These are phyloP conservation scores for Galerina marginata DNA, from an alignment of 768 basidiomycete species.

Conservation along the genomic window DNA sequence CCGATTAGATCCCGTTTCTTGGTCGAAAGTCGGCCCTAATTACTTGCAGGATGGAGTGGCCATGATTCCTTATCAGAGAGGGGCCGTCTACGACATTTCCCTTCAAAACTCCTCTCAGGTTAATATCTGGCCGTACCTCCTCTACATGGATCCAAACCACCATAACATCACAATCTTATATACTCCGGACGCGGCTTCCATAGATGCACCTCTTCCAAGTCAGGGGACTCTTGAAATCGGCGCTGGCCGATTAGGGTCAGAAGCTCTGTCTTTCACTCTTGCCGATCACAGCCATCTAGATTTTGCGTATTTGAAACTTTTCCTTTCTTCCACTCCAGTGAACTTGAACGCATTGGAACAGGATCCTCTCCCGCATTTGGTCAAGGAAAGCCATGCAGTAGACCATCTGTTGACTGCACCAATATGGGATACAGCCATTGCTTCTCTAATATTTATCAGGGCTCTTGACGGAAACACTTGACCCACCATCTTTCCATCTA, in stretches of 20 bases:
- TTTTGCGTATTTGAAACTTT: slow-evolving; percentile 61
- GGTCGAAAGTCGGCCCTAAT: slow-evolving; percentile 49
- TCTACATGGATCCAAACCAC: slow-evolving; percentile 62
- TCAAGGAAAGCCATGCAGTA: background rate
- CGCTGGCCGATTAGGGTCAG: slow-evolving; percentile 47
- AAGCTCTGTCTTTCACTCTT: slow-evolving; percentile 52
- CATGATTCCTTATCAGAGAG: slow-evolving; percentile 47
- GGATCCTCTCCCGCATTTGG: slow-evolving; percentile 25
- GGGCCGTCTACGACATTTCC: slow-evolving; percentile 51
- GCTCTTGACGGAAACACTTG: background rate
- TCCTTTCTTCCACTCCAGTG: slow-evolving; percentile 57
- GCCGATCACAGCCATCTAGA: slow-evolving; percentile 41
- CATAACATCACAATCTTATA: slow-evolving; percentile 62
- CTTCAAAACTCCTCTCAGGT: slow-evolving; percentile 54
- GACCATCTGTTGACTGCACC: background rate
- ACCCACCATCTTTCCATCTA: no score
- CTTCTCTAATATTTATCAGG: slow-evolving; percentile 31
- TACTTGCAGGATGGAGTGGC: slow-evolving; percentile 53
- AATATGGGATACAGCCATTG: slow-evolving; percentile 37
- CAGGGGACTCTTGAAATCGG: slow-evolving; percentile 45
- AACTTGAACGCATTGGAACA: slow-evolving; percentile 57
- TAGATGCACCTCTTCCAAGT: slow-evolving; percentile 49
- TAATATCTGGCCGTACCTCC: slow-evolving; percentile 68
- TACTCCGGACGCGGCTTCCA: slow-evolving; percentile 46
- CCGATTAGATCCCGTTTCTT: slow-evolving; percentile 49